These are phyloP conservation scores for Somion occarium DNA, from an alignment of 1,284 basidiomycete species.

Conservation along the genomic window DNA sequence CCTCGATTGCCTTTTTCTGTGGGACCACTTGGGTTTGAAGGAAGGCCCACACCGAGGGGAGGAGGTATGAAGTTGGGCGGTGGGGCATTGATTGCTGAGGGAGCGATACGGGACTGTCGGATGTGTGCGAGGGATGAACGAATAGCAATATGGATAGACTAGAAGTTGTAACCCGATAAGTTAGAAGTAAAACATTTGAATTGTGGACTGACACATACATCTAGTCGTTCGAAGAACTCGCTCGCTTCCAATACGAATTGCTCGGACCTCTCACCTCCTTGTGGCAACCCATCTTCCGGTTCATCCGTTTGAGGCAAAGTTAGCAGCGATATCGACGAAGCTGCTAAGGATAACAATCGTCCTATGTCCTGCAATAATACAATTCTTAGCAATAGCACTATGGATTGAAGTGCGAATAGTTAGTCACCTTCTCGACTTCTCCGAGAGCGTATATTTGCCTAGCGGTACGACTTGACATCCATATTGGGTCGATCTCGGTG, in stretches of 20 bases:
- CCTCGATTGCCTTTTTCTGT: conserved; percentile 36
- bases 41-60: conserved; percentile 71
- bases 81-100: conserved; percentile 75
- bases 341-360: conserved; percentile 65
- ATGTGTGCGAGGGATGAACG: conserved; percentile 77
- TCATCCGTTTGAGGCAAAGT: conserved; percentile 74
- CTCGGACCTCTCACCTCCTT: conserved; percentile 76
- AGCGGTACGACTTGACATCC: conserved; percentile 75
- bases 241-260: conserved; percentile 79
- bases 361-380: conserved; percentile 56
- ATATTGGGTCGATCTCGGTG: conserved; percentile 54
- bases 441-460: conserved; percentile 75
- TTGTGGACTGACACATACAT: conserved; percentile 43
- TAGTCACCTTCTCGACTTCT: conserved; percentile 72
- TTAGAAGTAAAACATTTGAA: conserved; percentile 5
- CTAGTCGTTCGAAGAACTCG: conserved; percentile 77
- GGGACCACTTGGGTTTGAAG: conserved; percentile 29
- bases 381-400: background rate
- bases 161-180: conserved; percentile 5
- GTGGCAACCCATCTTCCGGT: conserved; percentile 59
- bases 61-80: conserved; percentile 66
- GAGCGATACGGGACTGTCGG: conserved; percentile 75
- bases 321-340: conserved; percentile 70
- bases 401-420: background rate
- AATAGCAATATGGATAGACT: conserved; percentile 71